Base-by-base conservation (phyloP, 257 asterid genomes). In the Avicennia marina region DNA sequence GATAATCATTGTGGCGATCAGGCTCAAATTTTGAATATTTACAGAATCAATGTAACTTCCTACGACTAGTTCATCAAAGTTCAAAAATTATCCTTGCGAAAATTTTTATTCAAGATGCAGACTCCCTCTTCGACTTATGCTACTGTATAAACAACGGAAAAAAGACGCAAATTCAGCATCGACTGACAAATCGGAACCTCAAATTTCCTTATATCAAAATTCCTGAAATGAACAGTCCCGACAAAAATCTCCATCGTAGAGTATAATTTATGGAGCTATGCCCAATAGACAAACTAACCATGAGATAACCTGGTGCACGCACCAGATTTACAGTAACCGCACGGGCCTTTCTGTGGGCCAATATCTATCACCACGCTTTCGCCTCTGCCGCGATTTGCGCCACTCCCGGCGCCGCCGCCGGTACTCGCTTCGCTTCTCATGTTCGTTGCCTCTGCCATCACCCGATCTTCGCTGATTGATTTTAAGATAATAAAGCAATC, bases 261-360 rank as follows among this genome's bases (percentile, higher is more conserved):
- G 22, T 16, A 45, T 16, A 56, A 25, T 27, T 11, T 6, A 44
- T 17, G 29, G 31, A 57, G 32, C 44, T 21, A 24, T 1, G 38
- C 12, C 41, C 43, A 25, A 24, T 1, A 31, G 53, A 62, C 50
- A 66, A 47, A 56, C 85, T 66, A 58, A 93, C 99, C 97, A 36
- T 84, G 91, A 45, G 96, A 71, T 56, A 86, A 65, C 59, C 97
- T 84, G 67, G 89, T 66, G 46, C 66, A 67, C 3, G 73, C 65
- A 44, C 75, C 83, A 60, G 99, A 84, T 84, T 78, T 82, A 68
- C 99, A 93, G 78, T 93, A 93, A 16, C 95, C 99, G 50, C 99
- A 93, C 13, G 86, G 67, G 87, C 77, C 86, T 56, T 79, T 79
- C 44, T 88, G 83, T 48, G 83, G 83, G 17, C 99, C 97, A 33